Evolutionary conservation across 352 stramenopile species (phyloP).

Genomic region (Phytopythium oedochilum): DNA sequence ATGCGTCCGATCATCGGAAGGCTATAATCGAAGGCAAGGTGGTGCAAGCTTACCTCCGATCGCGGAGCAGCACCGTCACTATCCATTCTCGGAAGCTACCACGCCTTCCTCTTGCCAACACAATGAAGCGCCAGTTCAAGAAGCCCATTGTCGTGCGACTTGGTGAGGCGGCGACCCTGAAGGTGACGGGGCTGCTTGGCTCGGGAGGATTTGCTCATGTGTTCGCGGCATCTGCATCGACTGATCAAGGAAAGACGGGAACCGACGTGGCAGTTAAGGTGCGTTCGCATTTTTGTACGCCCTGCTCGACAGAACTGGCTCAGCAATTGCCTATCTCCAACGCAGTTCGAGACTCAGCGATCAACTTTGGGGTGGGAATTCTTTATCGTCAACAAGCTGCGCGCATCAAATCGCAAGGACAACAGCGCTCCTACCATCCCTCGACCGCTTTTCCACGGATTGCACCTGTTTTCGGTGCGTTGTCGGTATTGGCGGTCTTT

Average conservation of each 20-base stretch:
- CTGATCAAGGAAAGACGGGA: conserved; percentile 13
- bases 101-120: conserved; percentile 34
- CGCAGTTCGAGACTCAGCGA: conserved; percentile 72
- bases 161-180: conserved; percentile 21
- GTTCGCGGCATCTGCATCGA: conserved; percentile 44
- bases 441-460: conserved; percentile 10
- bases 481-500: too few relatives aligned
- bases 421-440: neutral
- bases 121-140: conserved; percentile 48
- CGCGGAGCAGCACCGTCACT: conserved; percentile 37
- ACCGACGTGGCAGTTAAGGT: conserved; percentile 66
- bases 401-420: neutral
- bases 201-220: conserved; percentile 75
- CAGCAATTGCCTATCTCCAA: too few relatives aligned
- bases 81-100: conserved; percentile 51
- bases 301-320: too few relatives aligned
- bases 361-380: conserved; percentile 80
- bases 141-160: conserved; percentile 37
- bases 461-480: conserved; percentile 64
- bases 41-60: conserved; percentile 42
- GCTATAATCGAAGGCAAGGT: conserved; percentile 31
- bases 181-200: conserved; percentile 56
- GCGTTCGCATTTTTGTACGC: conserved; percentile 1
- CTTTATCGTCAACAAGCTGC: conserved; percentile 57
- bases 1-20: conserved; percentile 39